Evolutionary conservation across 257 asterid genomes (phyloP), one percentile per base, ranked within the genome.

Genomic region (Verbena officinalis): DNA sequence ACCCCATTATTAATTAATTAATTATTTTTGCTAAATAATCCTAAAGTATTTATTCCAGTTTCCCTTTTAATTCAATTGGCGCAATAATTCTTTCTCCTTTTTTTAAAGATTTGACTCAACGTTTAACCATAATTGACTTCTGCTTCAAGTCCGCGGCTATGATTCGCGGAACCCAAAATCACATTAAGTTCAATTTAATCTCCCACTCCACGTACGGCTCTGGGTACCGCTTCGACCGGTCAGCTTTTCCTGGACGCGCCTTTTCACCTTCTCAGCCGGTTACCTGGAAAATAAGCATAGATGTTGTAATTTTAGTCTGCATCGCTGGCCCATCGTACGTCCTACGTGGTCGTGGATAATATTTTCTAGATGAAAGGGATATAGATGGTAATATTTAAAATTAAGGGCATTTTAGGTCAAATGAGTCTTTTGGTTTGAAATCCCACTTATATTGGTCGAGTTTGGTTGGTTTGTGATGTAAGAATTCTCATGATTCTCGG

Each of bases 121-220:
- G 67, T 53, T 76, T 55, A 80, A 71, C 78, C 67, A 67, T 15
- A 80, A 73, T 77, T 55, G 65, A 73, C 78, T 56, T 33, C 1
- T 44, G 39, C 19, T 61, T 73, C 55, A 55, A 67, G 74, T 73
- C 80, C 85, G 65, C 27, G 14, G 10, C 51, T 33, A 62, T 46
- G 20, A 73, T 76, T 70, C 59, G 79, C 79, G 75, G 77, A 79
- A 69, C 62, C 67, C 80, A 73, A 76, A 67, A 51, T 20, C 54
- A 38, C 59, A 65, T 73, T 76, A 19, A 73, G 24, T 80, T 22
- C 50, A 73, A 43, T 70, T 73, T 39, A 70, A 73, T 76, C 39
- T 51, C 21, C 33, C 46, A 14, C 59, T 59, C 73, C 64, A 61
- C 61, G 54, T 64, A 65, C 61, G 55, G 48, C 14, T 24, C 21